Base-by-base conservation (phyloP, 2,329 filamentous ascomycete genomes). In the Didymellaceae sp. region DNA sequence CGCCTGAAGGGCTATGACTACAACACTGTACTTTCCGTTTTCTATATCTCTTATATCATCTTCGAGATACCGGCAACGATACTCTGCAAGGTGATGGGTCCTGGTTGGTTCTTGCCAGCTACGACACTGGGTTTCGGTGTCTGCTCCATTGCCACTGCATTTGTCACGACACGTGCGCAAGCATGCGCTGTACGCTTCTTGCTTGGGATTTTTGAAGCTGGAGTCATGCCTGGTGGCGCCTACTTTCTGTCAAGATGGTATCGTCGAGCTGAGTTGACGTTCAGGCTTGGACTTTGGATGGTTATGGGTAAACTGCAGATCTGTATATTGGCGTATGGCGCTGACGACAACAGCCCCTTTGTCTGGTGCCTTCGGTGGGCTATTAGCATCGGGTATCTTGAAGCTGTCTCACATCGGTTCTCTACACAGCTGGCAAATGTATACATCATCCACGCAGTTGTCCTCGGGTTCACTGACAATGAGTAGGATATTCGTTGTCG, bases 191-290 rank as follows among this genome's bases (percentile, higher is more conserved):
- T 89, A 0, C 81, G 86, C 13, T 88, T 89, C 58, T 57, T 88
- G 0, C 78, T 88, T 0, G 74, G 73, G 4, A 70, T 86, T 6
- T 88, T 88, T 47, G 87, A 90, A 68, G 83, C 87, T 0, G 86
- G 86, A 8, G 82, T 89, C 78, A 72, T 89, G 48, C 87, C 87
- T 0, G 87, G 86, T 0, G 86, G 87, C 30, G 85, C 86, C 0
- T 90, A 89, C 69, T 89, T 89, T 59, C 73, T 89, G 3, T 86
- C 82, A 0, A 77, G 86, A 44, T 89, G 86, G 86, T 89, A 89
- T 60, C 77, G 84, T n/a, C 77, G 83, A 25, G 79, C 79, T 44
- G 86, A 89, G 67, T 72, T 89, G 8, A 79, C 82, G 0, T 88
- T 88, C 63, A 79, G 86, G 0, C 74, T 89, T 2, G 81, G 83